phyloP scores from a whole-genome alignment of 2,329 filamentous ascomycete genomes.

The Aureobasidium sp. region DNA sequence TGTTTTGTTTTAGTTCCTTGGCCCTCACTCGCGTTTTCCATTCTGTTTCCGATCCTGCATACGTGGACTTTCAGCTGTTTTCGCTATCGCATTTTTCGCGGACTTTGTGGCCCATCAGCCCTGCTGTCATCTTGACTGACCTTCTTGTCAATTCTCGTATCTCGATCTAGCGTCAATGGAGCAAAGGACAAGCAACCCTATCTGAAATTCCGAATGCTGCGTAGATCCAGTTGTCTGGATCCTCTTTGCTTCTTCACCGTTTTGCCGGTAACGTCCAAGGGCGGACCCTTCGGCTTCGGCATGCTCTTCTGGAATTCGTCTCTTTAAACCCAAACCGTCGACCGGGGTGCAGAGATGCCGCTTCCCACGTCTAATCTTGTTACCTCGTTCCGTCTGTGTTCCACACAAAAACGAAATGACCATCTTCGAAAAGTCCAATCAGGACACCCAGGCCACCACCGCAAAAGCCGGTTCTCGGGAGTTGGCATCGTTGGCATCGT shows the following conservation, averaged over 20 bases:
- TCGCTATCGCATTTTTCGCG: no score
- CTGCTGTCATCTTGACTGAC: background rate
- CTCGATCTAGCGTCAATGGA: background rate
- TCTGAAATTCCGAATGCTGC: background rate
- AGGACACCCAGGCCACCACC: background rate
- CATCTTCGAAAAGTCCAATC: background rate
- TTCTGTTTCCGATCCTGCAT: no score
- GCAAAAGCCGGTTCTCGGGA: background rate
- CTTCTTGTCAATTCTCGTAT: background rate
- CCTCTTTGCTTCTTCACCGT: background rate
- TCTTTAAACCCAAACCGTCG: background rate
- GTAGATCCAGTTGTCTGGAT: background rate
- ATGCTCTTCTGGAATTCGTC: background rate
- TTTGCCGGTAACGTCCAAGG: background rate
- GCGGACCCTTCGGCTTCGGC: background rate
- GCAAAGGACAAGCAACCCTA: background rate
- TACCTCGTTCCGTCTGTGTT: background rate
- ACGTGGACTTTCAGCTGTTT: no score
- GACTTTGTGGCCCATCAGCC: background rate
- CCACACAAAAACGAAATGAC: background rate
- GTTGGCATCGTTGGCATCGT: background rate
- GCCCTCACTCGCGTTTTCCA: no score
- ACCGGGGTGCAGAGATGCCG: background rate
- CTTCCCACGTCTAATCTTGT: background rate
- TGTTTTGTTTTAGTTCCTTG: background rate